Evolutionary conservation across 2,329 filamentous ascomycete genomes (phyloP).

Genomic region (Colletotrichum magnum): DNA sequence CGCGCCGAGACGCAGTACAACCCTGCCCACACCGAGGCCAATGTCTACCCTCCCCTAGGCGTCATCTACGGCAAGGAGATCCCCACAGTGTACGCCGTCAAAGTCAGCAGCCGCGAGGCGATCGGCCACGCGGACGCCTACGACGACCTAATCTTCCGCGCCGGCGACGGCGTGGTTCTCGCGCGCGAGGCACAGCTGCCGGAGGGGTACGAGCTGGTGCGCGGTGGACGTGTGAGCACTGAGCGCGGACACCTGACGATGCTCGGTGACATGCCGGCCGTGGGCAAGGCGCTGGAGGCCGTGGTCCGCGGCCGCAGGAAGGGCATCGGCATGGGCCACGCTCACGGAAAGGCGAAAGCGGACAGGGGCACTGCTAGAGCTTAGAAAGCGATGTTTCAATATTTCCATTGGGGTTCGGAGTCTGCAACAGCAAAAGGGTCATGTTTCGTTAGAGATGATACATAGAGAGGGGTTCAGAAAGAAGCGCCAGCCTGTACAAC

Average conservation of each 20-base stretch:
- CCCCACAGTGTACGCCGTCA: conserved; percentile 87
- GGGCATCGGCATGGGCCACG: conserved; percentile 76
- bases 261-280: conserved; percentile 85
- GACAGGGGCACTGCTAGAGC: conserved; percentile 2
- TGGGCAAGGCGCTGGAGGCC: conserved; percentile 81
- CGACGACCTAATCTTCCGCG: conserved; percentile 88
- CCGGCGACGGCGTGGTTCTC: conserved; percentile 90
- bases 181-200: conserved; percentile 90
- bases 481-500: too few species aligned
- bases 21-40: conserved; percentile 71
- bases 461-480: too few species aligned
- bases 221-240: conserved; percentile 81
- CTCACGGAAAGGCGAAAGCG: conserved; percentile 6
- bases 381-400: conserved; percentile 13
- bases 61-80: conserved; percentile 90
- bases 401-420: not conserved
- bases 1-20: conserved; percentile 79
- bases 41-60: conserved; percentile 84
- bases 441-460: too few species aligned
- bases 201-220: conserved; percentile 80
- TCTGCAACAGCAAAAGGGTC: not conserved
- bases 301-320: conserved; percentile 76
- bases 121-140: conserved; percentile 86
- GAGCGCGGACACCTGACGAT: conserved; percentile 91
- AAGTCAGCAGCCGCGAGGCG: conserved; percentile 78